Conservation (phyloP, 164 flowering plant species). For the Piper betle region DNA sequence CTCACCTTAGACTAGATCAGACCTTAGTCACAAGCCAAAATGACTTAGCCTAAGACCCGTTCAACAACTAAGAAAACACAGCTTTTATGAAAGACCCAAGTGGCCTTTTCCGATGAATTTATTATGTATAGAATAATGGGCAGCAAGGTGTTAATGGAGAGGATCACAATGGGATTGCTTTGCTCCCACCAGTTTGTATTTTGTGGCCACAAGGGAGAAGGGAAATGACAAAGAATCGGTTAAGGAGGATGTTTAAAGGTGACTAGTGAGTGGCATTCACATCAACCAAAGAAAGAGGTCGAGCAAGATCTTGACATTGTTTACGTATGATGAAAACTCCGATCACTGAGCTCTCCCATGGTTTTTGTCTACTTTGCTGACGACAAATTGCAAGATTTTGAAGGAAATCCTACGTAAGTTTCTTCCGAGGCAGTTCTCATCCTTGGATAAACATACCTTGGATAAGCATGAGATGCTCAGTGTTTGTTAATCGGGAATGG, state of each 20-base stretch:
- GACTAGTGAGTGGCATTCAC: background rate
- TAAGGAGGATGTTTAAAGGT: background rate
- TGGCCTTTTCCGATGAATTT: background rate
- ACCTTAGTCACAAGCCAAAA: background rate
- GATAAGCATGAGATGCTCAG: background rate
- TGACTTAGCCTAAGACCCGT: background rate
- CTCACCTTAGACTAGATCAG: background rate
- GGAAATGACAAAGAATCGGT: background rate
- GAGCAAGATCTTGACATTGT: constrained; percentile 2
- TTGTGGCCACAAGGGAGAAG: background rate
- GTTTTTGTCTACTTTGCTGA: constrained; percentile 8
- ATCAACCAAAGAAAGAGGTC: background rate
- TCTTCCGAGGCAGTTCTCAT: background rate
- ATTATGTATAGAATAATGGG: too few species aligned
- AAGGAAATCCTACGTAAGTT: background rate
- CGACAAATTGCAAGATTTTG: constrained; percentile 7
- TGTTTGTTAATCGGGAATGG: background rate
- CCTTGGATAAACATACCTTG: background rate
- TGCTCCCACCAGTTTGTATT: background rate
- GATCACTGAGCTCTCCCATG: constrained; percentile 1
- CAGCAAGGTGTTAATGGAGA: too few species aligned
- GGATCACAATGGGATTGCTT: too few species aligned
- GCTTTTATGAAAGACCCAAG: background rate
- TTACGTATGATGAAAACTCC: background rate
- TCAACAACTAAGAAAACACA: background rate